Evolutionary conservation across 495 filamentous ascomycete genomes (phyloP).

Genomic region (Aspergillus bridgeri): DNA sequence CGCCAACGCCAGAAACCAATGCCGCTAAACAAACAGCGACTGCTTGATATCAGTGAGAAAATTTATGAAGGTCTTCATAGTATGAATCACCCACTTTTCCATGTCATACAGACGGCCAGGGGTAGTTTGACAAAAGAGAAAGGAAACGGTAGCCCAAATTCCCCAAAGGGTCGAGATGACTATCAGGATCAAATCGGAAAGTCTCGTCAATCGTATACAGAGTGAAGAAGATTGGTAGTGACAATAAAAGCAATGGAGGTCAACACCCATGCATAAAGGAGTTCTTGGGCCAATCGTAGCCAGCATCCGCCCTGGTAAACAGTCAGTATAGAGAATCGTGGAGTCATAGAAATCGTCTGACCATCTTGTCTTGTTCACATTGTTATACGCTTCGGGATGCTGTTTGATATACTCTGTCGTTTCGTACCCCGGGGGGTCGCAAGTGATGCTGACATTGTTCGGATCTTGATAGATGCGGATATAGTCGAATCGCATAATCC

Average conservation of each 20-base stretch:
- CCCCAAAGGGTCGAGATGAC: background rate
- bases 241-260: background rate
- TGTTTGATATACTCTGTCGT: conserved; percentile 68
- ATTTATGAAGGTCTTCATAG: background rate
- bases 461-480: conserved; percentile 71
- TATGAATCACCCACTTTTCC: background rate
- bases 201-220: background rate
- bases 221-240: background rate
- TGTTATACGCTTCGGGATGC: conserved; percentile 60
- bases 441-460: conserved; percentile 57
- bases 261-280: conserved; percentile 45
- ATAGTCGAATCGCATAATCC: conserved; percentile 70
- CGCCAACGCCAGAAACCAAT: background rate
- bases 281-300: conserved; percentile 49
- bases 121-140: too few species aligned
- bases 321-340: conserved; percentile 12
- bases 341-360: conserved; percentile 10
- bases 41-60: background rate
- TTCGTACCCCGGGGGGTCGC: conserved; percentile 66
- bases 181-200: background rate
- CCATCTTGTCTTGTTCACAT: conserved; percentile 60
- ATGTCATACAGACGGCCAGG: background rate
- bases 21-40: background rate
- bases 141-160: background rate
- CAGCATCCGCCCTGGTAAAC: conserved; percentile 29